phyloP scores from a whole-genome alignment of 2,329 filamentous ascomycete genomes.

The Fusarium irregulare region DNA sequence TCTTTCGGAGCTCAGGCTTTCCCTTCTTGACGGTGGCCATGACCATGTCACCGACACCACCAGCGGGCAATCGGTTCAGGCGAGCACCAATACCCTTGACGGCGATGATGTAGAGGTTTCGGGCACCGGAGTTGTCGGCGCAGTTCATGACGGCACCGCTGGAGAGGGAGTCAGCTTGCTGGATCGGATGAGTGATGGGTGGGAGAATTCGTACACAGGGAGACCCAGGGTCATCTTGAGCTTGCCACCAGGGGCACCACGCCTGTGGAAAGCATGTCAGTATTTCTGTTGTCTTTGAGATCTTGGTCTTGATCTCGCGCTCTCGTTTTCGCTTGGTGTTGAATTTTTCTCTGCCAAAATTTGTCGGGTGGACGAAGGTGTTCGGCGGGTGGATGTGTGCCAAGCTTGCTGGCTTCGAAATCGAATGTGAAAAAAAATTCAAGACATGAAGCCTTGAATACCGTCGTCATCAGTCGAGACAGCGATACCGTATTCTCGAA shows the following conservation, averaged over 20 bases:
- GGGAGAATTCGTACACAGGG: conserved; percentile 78
- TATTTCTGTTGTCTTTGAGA: conserved; percentile 18
- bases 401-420: neutral
- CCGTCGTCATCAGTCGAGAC: neutral
- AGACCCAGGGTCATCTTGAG: conserved; percentile 99
- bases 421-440: conserved; percentile 19
- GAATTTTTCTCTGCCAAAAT: conserved; percentile 34
- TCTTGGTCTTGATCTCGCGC: neutral
- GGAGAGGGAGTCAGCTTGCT: conserved; percentile 40
- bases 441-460: conserved; percentile 4
- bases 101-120: conserved; percentile 99
- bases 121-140: conserved; percentile 98
- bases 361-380: neutral
- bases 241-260: conserved; percentile 99
- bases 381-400: neutral
- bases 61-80: conserved; percentile 96
- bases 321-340: conserved; percentile 18
- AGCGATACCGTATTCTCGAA: conserved; percentile 3
- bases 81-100: conserved; percentile 98
- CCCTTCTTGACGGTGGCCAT: conserved; percentile 99
- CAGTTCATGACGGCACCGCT: conserved; percentile 99
- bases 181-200: conserved; percentile 15
- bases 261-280: conserved; percentile 60
- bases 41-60: conserved; percentile 99
- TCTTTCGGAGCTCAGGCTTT: conserved; percentile 99